These are phyloP conservation scores for Candida bentonensis DNA, from an alignment of 805 yeast species.

Conservation along the genomic window DNA sequence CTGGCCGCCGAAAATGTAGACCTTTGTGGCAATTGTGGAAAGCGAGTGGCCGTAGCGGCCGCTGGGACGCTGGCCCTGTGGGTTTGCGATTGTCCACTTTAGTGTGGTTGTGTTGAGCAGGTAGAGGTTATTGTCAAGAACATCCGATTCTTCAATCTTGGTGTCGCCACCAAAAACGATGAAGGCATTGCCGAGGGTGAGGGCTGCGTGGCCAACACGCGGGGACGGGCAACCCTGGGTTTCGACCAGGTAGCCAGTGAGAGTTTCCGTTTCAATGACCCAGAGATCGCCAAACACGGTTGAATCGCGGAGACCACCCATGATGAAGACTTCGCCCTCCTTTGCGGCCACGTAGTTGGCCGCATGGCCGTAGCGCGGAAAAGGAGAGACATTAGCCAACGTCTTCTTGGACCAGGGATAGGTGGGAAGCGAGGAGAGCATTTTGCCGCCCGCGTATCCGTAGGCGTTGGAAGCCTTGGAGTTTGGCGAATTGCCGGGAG, in stretches of 20 bases:
- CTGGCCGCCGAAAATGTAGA: slow-evolving; percentile 92
- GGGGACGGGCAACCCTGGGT: slow-evolving; percentile 82
- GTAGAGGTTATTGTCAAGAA: slow-evolving; percentile 80
- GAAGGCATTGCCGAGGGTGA: slow-evolving; percentile 86
- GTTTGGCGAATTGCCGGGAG: slow-evolving; percentile 1
- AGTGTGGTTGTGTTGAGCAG: slow-evolving; percentile 66
- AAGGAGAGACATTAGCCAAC: slow-evolving; percentile 46
- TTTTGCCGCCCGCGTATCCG: background rate
- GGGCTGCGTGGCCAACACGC: slow-evolving; percentile 89
- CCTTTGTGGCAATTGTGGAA: slow-evolving; percentile 47
- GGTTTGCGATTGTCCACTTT: slow-evolving; percentile 69
- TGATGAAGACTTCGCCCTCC: slow-evolving; percentile 66
- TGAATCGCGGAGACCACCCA: slow-evolving; percentile 92
- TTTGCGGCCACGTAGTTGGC: slow-evolving; percentile 66
- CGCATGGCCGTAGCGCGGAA: slow-evolving; percentile 90
- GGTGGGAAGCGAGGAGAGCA: background rate
- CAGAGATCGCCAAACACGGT: slow-evolving; percentile 93
- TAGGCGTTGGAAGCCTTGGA: background rate
- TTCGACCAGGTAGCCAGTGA: slow-evolving; percentile 44
- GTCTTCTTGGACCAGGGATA: slow-evolving; percentile 23
- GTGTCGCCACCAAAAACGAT: slow-evolving; percentile 97
- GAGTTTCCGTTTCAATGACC: slow-evolving; percentile 50
- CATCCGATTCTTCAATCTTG: slow-evolving; percentile 46
- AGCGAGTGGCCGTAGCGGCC: slow-evolving; percentile 94
- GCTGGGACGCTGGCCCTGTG: slow-evolving; percentile 61